These are phyloP conservation scores for Colletotrichum zoysiae DNA, from an alignment of 2,329 filamentous ascomycete species.

Conservation along the genomic window DNA sequence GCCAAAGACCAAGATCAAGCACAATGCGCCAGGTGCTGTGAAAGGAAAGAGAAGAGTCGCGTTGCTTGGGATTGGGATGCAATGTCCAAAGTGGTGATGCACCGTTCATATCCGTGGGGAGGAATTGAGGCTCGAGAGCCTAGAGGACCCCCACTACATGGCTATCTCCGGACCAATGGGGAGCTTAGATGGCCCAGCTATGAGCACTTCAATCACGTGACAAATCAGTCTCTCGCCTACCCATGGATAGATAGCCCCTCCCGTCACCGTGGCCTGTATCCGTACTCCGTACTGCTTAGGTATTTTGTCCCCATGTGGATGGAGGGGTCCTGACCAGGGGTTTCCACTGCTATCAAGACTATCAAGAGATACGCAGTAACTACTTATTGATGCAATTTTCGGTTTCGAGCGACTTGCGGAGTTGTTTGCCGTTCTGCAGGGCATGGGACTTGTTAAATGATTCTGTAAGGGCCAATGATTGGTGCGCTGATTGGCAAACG, in stretches of 20 bases:
- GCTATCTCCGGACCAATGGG: conserved; percentile 23
- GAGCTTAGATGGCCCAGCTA: conserved; percentile 15
- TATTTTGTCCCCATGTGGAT: conserved; percentile 6
- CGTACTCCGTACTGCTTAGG: neutral
- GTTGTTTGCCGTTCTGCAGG: neutral
- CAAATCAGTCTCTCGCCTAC: conserved; percentile 8
- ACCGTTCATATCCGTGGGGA: conserved; percentile 39
- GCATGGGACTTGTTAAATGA: neutral
- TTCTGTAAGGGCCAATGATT: neutral
- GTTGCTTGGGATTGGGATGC: conserved; percentile 38
- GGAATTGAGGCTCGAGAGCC: conserved; percentile 41
- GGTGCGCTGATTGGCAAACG: neutral
- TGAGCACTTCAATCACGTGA: neutral
- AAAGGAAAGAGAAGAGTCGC: conserved; percentile 38
- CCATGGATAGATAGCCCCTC: conserved; percentile 17
- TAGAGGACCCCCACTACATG: conserved; percentile 32
- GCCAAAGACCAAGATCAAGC: conserved; percentile 32
- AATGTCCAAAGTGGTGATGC: conserved; percentile 41
- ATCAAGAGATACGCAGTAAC: neutral
- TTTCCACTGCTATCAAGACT: neutral
- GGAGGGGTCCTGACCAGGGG: conserved; percentile 25
- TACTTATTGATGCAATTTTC: neutral
- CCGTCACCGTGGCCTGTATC: conserved; percentile 26
- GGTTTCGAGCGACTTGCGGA: no score
- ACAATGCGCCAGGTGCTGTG: conserved; percentile 35